Percentiles rank a stretch among this genome's conserved stretches.
phyloP scores from a whole-genome alignment of 345 rosid species.

The Fremontodendron californicum region DNA sequence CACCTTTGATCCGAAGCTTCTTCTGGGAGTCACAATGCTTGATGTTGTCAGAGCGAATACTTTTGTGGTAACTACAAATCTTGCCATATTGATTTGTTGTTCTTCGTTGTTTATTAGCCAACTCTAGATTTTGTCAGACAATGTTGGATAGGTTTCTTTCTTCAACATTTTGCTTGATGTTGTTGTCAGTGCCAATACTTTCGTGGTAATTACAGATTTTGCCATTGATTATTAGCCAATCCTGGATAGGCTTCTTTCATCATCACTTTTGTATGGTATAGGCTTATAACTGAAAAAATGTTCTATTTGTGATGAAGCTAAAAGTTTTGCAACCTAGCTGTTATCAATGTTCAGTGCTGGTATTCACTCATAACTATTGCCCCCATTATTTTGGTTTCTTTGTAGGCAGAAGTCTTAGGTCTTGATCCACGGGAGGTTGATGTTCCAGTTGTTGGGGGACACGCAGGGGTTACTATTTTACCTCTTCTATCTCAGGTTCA shows the following conservation, averaged over 20 bases:
- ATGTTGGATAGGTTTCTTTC: neutral
- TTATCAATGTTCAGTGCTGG: neutral
- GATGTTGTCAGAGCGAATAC: conserved; percentile 97
- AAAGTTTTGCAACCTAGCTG: neutral
- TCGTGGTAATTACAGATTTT: neutral
- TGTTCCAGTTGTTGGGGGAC: conserved; percentile 84
- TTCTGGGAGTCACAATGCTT: conserved; percentile 92
- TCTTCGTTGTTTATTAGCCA: neutral
- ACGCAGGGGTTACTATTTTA: conserved; percentile 74
- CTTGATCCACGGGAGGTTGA: conserved; percentile 72
- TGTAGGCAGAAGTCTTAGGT: conserved; percentile 71
- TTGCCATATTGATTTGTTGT: neutral
- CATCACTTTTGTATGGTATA: neutral
- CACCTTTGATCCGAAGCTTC: conserved; percentile 70
- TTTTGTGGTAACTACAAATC: conserved; percentile 58
- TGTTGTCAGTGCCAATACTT: neutral
- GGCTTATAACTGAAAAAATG: neutral
- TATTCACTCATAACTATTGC: neutral
- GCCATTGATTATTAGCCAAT: neutral
- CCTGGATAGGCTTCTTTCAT: neutral
- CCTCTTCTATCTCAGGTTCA: conserved; percentile 78
- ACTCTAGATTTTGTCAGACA: neutral
- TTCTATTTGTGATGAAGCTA: neutral
- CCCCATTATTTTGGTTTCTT: neutral
- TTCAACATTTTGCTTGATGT: neutral